These are phyloP conservation scores for Aspergillus vadensis DNA, from an alignment of 2,329 filamentous ascomycete genomes.

Conservation along the genomic window DNA sequence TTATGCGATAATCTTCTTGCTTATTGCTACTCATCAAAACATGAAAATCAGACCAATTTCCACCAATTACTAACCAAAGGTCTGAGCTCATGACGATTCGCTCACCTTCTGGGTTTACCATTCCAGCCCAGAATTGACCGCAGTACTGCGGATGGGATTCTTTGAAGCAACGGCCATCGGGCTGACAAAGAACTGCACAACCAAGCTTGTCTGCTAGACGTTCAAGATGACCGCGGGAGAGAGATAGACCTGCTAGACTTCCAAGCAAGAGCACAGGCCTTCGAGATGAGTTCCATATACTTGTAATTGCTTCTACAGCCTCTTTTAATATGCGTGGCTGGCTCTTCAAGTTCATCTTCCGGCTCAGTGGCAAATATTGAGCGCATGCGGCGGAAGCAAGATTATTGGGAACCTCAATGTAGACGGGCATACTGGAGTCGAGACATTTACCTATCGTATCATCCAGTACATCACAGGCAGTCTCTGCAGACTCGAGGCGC, in stretches of 20 bases:
- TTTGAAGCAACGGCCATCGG: slow-evolving; percentile 7
- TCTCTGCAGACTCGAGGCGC: not conserved
- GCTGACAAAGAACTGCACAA: slow-evolving; percentile 12
- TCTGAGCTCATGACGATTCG: slow-evolving; percentile 3
- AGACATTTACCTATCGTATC: slow-evolving; percentile 9
- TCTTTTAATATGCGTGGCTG: not conserved
- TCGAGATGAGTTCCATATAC: slow-evolving; percentile 6
- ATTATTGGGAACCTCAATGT: slow-evolving; percentile 14
- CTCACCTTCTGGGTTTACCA: slow-evolving; percentile 6
- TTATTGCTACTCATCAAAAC: not conserved
- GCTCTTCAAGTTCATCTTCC: not conserved
- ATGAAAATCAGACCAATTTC: slow-evolving; percentile 11
- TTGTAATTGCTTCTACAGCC: not conserved
- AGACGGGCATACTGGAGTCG: slow-evolving; percentile 4
- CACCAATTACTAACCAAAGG: slow-evolving; percentile 8
- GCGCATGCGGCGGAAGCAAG: not conserved
- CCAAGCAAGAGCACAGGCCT: slow-evolving; percentile 12
- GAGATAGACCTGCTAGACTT: not conserved
- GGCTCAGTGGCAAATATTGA: not conserved
- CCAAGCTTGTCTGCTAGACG: slow-evolving; percentile 12
- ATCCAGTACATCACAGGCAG: slow-evolving; percentile 9
- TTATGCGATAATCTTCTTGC: slow-evolving; percentile 2
- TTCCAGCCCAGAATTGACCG: slow-evolving; percentile 6
- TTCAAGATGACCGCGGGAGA: not conserved
- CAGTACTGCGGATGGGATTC: slow-evolving; percentile 14